Evolutionary conservation across 805 yeast genomes (phyloP), one percentile per base, ranked within the genome.

Genomic region (Dipodascopsis uninucleata): DNA sequence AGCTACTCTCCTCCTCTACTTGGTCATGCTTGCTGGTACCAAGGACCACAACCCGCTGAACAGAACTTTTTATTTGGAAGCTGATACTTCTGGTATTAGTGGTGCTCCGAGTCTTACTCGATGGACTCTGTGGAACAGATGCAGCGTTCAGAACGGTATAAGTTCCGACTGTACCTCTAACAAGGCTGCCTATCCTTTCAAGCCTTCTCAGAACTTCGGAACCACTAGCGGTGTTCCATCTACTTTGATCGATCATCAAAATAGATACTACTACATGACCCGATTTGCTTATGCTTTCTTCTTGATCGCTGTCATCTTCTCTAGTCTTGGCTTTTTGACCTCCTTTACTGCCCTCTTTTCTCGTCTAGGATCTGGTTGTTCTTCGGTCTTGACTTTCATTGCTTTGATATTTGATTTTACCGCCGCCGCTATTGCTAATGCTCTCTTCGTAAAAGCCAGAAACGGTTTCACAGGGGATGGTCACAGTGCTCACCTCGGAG

Each of bases 121-220:
- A 58, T 89, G 96, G 96, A 83, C 89, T 8, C 77, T 77, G 65
- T 89, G 90, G 75, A 80, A 82, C 52, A 71, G 73, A 39, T 75
- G 81, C 58, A 71, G 74, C 52, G 74, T 72, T 23, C 38, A 61
- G 57, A 59, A 74, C 52, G 75, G 76, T 43, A 52, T 61, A 33
- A 71, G 78, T 64, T 35, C 56, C 23, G 61, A 71, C 54, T 87
- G 87, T 67, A 63, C 78, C 34, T 47, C 64, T 17, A 74, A 74
- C 59, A 61, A 64, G 36, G 83, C 96, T 16, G 97, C 85, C n/a
- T 81, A 73, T 66, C 87, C 96, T 33, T 78, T 88, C 61, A 84
- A 94, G 21, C 96, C 96, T 23, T 75, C 65, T 36, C 78, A 77
- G 58, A 85, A 86, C 69, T 87, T 87, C 58, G 74, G 72, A 36